Percentiles rank a stretch among this genome's conserved stretches.
phyloP scores from a whole-genome alignment of 768 basidiomycete genomes.

The Cytidiella melzeri region DNA sequence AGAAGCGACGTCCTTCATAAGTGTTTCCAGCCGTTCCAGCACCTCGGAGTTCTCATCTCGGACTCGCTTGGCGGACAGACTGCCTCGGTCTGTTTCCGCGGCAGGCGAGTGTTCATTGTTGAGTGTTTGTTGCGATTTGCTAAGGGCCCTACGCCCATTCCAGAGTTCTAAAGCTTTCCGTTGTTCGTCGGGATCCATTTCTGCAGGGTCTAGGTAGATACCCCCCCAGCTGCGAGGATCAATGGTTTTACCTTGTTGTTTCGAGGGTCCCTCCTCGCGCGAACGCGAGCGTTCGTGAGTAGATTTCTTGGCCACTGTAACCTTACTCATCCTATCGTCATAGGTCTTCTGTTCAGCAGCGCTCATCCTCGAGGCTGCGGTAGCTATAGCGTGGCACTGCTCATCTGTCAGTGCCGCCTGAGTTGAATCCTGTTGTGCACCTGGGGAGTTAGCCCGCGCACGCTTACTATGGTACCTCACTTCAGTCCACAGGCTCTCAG shows the following conservation, averaged over 20 bases:
- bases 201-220: constrained; percentile 5
- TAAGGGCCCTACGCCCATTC: too few relatives aligned
- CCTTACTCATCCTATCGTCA: too few relatives aligned
- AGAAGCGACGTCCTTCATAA: too few relatives aligned
- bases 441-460: too few relatives aligned
- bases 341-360: too few relatives aligned
- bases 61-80: not conserved
- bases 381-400: too few relatives aligned
- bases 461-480: too few relatives aligned
- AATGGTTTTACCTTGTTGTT: constrained; percentile 13
- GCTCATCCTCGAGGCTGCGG: too few relatives aligned
- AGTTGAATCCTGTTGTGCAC: too few relatives aligned
- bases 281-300: constrained; percentile 2
- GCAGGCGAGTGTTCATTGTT: not conserved
- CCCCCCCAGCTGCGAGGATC: constrained; percentile 19
- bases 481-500: too few relatives aligned
- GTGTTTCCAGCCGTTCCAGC: not conserved
- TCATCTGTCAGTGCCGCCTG: too few relatives aligned
- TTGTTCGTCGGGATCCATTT: constrained; percentile 15
- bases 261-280: constrained; percentile 13
- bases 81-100: not conserved
- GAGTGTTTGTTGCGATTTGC: not conserved
- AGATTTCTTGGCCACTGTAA: too few relatives aligned
- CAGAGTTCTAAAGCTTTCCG: not conserved
- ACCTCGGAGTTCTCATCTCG: not conserved